Evolutionary conservation across 805 yeast species (phyloP).

Genomic region (Monosporozyma unispora): DNA sequence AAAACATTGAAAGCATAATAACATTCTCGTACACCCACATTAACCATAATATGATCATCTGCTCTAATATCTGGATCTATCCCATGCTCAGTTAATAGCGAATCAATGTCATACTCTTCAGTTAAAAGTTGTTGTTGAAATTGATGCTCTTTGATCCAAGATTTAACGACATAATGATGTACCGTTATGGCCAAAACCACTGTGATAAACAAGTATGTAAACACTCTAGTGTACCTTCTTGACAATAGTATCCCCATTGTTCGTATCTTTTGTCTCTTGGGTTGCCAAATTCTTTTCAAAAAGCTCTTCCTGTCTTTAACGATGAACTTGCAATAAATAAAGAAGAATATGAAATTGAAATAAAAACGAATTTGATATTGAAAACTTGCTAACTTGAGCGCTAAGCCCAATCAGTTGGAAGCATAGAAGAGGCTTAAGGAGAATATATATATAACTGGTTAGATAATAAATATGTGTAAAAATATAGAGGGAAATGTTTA

Average conservation of each 20-base stretch:
- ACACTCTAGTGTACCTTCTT: not conserved
- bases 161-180: not conserved
- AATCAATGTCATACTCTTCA: not conserved
- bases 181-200: not conserved
- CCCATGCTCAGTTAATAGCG: not conserved
- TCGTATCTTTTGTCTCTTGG: not conserved
- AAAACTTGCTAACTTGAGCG: not conserved
- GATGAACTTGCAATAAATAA: not conserved
- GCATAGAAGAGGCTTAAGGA: not conserved
- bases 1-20: constrained; percentile 13
- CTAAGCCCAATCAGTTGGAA: not conserved
- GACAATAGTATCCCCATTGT: not conserved
- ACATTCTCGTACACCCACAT: constrained; percentile 15
- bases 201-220: not conserved
- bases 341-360: not conserved
- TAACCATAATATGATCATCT: constrained; percentile 8
- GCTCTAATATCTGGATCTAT: not conserved
- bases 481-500: not conserved
- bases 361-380: not conserved
- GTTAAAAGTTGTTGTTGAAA: not conserved
- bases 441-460: not conserved
- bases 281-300: not conserved
- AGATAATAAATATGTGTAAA: not conserved
- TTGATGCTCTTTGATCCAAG: not conserved
- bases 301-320: not conserved